Percentiles rank a stretch among this genome's conserved stretches.
Conservation (phyloP, 805 yeast species). For the Metschnikowia matae region DNA sequence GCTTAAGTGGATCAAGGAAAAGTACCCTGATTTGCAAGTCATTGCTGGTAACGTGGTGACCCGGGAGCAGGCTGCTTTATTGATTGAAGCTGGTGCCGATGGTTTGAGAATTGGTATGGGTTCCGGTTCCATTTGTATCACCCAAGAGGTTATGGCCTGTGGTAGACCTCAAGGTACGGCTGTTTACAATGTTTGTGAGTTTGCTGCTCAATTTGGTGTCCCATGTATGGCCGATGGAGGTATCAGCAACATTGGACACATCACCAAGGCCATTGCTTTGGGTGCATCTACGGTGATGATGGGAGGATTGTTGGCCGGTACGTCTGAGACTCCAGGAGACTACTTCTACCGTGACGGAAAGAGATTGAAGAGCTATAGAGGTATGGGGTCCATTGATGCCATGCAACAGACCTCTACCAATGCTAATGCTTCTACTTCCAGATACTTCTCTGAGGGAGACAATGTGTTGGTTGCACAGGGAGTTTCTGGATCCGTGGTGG, state of each 20-base stretch:
- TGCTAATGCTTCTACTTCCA: constrained; percentile 96
- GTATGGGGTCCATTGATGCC: constrained; percentile 99
- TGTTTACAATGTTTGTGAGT: constrained; percentile 88
- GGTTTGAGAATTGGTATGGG: constrained; percentile 99
- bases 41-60: constrained; percentile 98
- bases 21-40: constrained; percentile 75
- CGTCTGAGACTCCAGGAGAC: constrained; percentile 97
- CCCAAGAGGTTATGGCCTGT: constrained; percentile 99
- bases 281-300: constrained; percentile 98
- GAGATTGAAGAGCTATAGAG: constrained; percentile 95
- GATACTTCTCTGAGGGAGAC: constrained; percentile 96
- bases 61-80: constrained; percentile 96
- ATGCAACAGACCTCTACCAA: constrained; percentile 86
- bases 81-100: constrained; percentile 89
- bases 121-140: constrained; percentile 97
- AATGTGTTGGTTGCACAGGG: constrained; percentile 98
- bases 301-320: constrained; percentile 99
- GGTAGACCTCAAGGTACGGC: constrained; percentile 99
- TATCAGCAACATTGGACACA: constrained; percentile 97
- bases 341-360: constrained; percentile 97
- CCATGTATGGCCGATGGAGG: constrained; percentile 99
- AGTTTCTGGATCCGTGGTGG: constrained; percentile 94
- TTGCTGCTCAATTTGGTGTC: constrained; percentile 92
- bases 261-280: constrained; percentile 90
- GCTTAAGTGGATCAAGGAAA: constrained; percentile 86